Conservation (phyloP, 148 eudicot genomes). For the Vaccinium vitisidaea region DNA sequence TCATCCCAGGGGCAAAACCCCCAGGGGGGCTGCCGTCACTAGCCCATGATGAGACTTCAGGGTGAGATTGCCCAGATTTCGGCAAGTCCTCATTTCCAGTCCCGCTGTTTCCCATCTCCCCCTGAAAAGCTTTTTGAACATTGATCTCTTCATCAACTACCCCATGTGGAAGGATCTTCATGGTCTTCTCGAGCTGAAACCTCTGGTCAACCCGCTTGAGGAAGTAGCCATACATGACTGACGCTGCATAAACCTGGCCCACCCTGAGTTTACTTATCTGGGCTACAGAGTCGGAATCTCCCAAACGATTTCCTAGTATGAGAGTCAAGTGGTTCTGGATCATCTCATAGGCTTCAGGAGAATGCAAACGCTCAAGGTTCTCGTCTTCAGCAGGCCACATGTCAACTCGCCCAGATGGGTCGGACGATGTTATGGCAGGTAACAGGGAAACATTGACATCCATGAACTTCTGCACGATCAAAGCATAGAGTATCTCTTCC, state of each 20-base stretch:
- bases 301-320: slow-evolving; percentile 73
- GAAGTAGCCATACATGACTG: slow-evolving; percentile 96
- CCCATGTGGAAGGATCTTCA: slow-evolving; percentile 74
- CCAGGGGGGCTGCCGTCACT: slow-evolving; percentile 41
- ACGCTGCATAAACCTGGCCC: slow-evolving; percentile 97
- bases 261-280: slow-evolving; percentile 84
- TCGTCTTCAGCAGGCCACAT: slow-evolving; percentile 63
- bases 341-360: slow-evolving; percentile 93
- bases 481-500: slow-evolving; percentile 86
- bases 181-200: slow-evolving; percentile 84
- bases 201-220: slow-evolving; percentile 88
- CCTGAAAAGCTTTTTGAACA: slow-evolving; percentile 26
- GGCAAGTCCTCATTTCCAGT: slow-evolving; percentile 24
- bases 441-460: slow-evolving; percentile 69
- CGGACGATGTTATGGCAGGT: slow-evolving; percentile 56
- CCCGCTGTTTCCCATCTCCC: slow-evolving; percentile 20
- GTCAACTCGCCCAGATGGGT: slow-evolving; percentile 57
- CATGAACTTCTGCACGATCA: slow-evolving; percentile 89
- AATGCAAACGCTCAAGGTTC: slow-evolving; percentile 69
- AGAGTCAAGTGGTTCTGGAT: slow-evolving; percentile 84
- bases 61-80: slow-evolving; percentile 39
- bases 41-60: slow-evolving; percentile 62
- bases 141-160: slow-evolving; percentile 33
- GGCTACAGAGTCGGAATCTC: slow-evolving; percentile 62
- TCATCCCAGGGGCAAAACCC: slow-evolving; percentile 54